These are phyloP conservation scores for Fusarium xyrophilum DNA, from an alignment of 2,329 filamentous ascomycete genomes.

Conservation along the genomic window DNA sequence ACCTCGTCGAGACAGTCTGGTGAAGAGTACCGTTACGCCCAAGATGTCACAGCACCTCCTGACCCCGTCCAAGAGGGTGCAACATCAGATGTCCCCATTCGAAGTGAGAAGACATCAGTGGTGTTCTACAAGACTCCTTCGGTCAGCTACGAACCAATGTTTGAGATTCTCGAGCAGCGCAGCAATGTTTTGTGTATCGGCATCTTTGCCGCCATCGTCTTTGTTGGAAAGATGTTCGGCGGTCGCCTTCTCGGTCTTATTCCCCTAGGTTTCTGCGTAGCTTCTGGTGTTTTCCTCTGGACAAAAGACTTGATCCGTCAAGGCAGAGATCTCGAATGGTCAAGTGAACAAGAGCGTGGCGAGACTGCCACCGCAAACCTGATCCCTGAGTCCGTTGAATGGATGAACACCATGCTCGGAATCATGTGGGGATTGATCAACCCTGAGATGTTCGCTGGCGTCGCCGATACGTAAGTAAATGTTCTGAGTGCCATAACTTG, in stretches of 20 bases:
- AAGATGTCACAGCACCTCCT: conserved; percentile 90
- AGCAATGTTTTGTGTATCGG: conserved; percentile 73
- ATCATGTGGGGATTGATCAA: conserved; percentile 92
- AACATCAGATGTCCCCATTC: conserved; percentile 93
- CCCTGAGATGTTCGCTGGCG: conserved; percentile 89
- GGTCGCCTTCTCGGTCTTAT: conserved; percentile 78
- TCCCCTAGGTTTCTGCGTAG: conserved; percentile 73
- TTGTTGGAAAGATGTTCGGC: conserved; percentile 81
- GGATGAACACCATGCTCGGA: conserved; percentile 89
- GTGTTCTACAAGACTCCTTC: conserved; percentile 94
- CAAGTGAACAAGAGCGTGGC: conserved; percentile 82
- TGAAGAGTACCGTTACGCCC: conserved; percentile 81
- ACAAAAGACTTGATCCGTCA: conserved; percentile 84
- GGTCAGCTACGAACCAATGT: conserved; percentile 90
- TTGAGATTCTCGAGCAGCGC: conserved; percentile 74
- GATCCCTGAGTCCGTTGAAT: conserved; percentile 90
- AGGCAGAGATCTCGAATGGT: conserved; percentile 86
- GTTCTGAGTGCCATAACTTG: accelerated
- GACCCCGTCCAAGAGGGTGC: conserved; percentile 82
- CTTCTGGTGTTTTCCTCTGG: conserved; percentile 86
- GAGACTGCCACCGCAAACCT: conserved; percentile 86
- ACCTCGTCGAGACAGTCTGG: conserved; percentile 75
- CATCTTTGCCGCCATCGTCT: conserved; percentile 75
- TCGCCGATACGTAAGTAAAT: conserved; percentile 76
- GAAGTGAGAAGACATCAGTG: conserved; percentile 95